These are phyloP conservation scores for Ensete ventricosum DNA, from an alignment of 176 grass and related monocot species.

Conservation along the genomic window DNA sequence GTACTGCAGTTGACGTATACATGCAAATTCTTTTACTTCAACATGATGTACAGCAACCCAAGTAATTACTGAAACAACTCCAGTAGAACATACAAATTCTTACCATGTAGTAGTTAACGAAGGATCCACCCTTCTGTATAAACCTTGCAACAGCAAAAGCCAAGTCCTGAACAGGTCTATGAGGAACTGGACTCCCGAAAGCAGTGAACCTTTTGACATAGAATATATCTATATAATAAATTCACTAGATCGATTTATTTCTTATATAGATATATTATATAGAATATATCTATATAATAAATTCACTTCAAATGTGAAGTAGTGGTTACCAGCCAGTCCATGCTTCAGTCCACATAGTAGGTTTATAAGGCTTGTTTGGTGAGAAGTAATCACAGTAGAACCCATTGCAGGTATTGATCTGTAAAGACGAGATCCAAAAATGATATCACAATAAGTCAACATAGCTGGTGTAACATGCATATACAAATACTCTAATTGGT, in stretches of 20 bases:
- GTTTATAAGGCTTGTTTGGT: constrained; percentile 64
- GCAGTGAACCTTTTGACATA: constrained; percentile 52
- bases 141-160: constrained; percentile 77
- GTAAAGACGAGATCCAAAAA: constrained; percentile 3
- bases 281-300: neutral
- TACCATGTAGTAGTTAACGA: constrained; percentile 98
- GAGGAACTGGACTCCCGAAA: constrained; percentile 61
- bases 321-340: constrained; percentile 72
- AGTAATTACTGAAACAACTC: neutral
- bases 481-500: too few species aligned
- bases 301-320: constrained; percentile 4
- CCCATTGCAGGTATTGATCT: constrained; percentile 94
- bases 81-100: constrained; percentile 6
- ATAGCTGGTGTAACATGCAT: neutral
- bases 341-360: constrained; percentile 82
- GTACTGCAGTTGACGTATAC: constrained; percentile 41
- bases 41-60: neutral
- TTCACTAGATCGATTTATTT: neutral
- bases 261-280: too few species aligned
- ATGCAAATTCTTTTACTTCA: constrained; percentile 23
- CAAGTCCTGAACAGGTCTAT: constrained; percentile 74
- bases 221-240: neutral
- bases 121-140: constrained; percentile 87
- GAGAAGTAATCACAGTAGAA: constrained; percentile 94
- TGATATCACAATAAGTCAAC: constrained; percentile 1